phyloP scores from a whole-genome alignment of 768 basidiomycete genomes.

The Podaxis pistillaris region DNA sequence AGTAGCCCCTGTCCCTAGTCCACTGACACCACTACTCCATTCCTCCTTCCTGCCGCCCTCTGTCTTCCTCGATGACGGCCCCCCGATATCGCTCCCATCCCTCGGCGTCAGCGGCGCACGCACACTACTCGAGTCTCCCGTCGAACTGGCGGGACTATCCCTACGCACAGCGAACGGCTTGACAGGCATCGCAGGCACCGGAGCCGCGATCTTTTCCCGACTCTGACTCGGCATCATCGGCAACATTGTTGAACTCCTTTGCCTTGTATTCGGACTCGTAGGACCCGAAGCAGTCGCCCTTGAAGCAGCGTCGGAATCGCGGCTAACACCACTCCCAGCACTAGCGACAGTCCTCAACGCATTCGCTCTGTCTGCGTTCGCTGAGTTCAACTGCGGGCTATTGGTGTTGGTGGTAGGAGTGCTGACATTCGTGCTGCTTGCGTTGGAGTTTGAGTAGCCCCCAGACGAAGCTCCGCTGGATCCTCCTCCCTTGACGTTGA shows the following conservation, averaged over 20 bases:
- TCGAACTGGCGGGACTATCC: conserved; percentile 81
- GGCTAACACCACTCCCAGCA: neutral
- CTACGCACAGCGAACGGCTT: conserved; percentile 60
- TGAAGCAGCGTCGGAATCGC: neutral
- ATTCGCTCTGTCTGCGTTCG: conserved; percentile 15
- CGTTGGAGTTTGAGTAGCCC: neutral
- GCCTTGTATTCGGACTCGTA: conserved; percentile 21
- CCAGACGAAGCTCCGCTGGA: conserved; percentile 12
- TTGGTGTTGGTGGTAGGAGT: neutral
- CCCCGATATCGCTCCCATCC: conserved; percentile 68
- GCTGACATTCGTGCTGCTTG: neutral
- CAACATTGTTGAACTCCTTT: conserved; percentile 41
- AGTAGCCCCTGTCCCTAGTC: conserved; percentile 23
- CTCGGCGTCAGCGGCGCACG: conserved; percentile 72
- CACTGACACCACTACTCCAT: conserved; percentile 33
- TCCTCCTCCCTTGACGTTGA: conserved; percentile 8
- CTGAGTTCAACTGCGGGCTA: conserved; percentile 3
- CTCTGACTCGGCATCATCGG: conserved; percentile 27
- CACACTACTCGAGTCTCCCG: conserved; percentile 81
- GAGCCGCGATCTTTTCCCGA: conserved; percentile 25
- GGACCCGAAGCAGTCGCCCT: neutral
- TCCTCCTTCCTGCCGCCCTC: conserved; percentile 22
- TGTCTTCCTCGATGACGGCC: conserved; percentile 15
- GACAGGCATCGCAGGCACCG: conserved; percentile 28
- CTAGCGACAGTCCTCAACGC: conserved; percentile 16